Evolutionary conservation across 2,329 filamentous ascomycete species (phyloP), one percentile per base, ranked within the genome.

Genomic region (Berkeleyomyces rouxiae): DNA sequence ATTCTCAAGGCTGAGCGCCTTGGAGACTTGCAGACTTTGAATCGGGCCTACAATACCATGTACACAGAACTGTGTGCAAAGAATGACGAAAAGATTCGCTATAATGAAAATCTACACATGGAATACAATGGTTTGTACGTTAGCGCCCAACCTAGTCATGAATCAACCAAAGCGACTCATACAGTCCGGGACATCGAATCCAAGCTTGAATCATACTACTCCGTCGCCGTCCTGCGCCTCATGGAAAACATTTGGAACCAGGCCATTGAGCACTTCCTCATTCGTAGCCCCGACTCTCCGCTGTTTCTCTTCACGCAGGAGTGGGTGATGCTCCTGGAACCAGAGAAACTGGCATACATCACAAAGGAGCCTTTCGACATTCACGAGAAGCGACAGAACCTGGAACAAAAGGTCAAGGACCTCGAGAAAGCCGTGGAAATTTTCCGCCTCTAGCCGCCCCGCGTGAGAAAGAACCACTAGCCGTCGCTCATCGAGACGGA

Each of bases 351-450:
- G 1, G 61, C 67, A 10, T 61, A 58, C 7, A 70, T 72, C 7
- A 70, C 68, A 0, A 68, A 68, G 0, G 71, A 72, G 63, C 64
- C 66, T 33, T 68, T 70, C 0, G 67, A 67, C 0, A 70, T 74
- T 0, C 74, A 72, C 53, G 70, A 72, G 5, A 72, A 71, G 42
- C 74, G 82, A 2, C 68, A 70, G 39, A 72, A 72, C 42, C 67
- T 86, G 11, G 69, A 66, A 0, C 73, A 71, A 1, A 64, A 67
- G 55, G 10, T 57, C 6, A 31, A 42, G 3, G 47, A 46, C 23
- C 46, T 65, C 3, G 11, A 51, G 23, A n/a, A 40, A 23, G 65
- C 63, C 0, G 7, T 63, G n/a, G 40, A 63, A 46, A 6, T 53
- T 37, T 33, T 53, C 37, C 49, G 49, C 3, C 37, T 53, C 49